A percentile compares a stretch with the other conserved stretches of the same genome.
Evolutionary conservation across 169 alveolate species (phyloP).

Genomic region (Amoebophrya sp.): DNA sequence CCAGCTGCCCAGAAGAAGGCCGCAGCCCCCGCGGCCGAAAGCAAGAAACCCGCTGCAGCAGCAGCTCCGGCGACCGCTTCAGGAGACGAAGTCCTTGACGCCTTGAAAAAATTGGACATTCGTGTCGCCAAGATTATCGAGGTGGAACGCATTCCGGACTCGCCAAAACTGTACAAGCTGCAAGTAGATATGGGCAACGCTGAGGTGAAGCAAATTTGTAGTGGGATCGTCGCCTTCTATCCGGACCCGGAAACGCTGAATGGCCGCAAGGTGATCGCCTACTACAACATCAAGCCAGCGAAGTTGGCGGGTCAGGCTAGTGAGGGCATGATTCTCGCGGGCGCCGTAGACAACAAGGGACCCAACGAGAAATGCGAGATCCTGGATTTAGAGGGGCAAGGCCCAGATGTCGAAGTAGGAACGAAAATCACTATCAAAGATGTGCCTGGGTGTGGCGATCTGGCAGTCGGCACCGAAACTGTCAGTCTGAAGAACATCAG

Average conservation of each 20-base stretch:
- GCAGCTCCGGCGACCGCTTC: not conserved
- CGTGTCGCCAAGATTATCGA: not conserved
- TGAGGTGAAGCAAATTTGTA: not conserved
- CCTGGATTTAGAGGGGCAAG: not conserved
- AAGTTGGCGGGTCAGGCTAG: not conserved
- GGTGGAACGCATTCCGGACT: not conserved
- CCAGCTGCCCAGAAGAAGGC: not conserved
- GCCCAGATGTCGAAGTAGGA: not conserved
- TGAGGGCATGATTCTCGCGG: conserved; percentile 22
- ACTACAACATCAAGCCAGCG: not conserved
- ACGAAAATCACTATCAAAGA: not conserved
- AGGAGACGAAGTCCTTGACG: not conserved
- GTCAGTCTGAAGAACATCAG: not conserved
- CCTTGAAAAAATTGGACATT: not conserved
- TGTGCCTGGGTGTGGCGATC: not conserved
- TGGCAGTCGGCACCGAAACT: not conserved
- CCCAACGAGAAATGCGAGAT: not conserved
- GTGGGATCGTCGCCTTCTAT: not conserved
- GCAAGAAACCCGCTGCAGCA: not conserved
- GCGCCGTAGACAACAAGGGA: not conserved
- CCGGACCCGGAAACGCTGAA: not conserved
- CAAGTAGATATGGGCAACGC: not conserved
- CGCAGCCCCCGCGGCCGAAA: not conserved
- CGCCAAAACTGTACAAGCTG: not conserved
- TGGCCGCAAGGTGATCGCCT: not conserved